phyloP scores from a whole-genome alignment of 352 stramenopile species.

The Globisporangium polare region DNA sequence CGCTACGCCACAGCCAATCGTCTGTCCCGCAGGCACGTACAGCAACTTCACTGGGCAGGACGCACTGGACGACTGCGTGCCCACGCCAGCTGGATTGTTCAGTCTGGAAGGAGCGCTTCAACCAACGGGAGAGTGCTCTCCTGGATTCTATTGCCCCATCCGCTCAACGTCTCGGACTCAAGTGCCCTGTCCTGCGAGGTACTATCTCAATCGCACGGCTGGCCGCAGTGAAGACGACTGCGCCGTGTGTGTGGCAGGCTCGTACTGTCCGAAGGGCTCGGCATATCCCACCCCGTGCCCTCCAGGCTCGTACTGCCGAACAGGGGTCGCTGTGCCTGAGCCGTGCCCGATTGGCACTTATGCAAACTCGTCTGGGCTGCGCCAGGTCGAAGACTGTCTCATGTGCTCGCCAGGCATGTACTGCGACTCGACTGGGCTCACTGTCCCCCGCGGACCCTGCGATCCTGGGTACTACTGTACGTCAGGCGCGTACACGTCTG shows the following conservation, averaged over 20 bases:
- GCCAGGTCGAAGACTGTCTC: conserved; percentile 81
- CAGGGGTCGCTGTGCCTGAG: conserved; percentile 62
- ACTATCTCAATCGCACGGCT: conserved; percentile 65
- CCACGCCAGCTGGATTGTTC: conserved; percentile 65
- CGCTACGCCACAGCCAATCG: conserved; percentile 53
- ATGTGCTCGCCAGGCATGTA: conserved; percentile 88
- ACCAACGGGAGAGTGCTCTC: conserved; percentile 51
- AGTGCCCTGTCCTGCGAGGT: conserved; percentile 70
- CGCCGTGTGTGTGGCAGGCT: conserved; percentile 59
- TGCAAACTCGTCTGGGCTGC: conserved; percentile 70
- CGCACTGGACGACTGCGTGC: conserved; percentile 62
- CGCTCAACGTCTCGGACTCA: conserved; percentile 66
- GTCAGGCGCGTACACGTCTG: conserved; percentile 84
- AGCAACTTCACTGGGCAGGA: conserved; percentile 82
- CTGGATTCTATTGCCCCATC: conserved; percentile 84
- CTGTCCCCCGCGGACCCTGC: conserved; percentile 68
- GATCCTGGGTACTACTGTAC: conserved; percentile 91
- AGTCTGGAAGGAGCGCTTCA: conserved; percentile 57
- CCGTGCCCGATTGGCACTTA: conserved; percentile 91
- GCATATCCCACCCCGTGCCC: conserved; percentile 68
- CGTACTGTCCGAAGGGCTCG: conserved; percentile 63
- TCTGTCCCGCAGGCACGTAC: conserved; percentile 83
- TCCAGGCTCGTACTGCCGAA: conserved; percentile 85
- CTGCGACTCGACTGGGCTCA: conserved; percentile 85
- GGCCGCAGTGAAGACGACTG: conserved; percentile 72